Evolutionary conservation across 768 basidiomycete genomes (phyloP).

Genomic region (Amyloporia xantha): DNA sequence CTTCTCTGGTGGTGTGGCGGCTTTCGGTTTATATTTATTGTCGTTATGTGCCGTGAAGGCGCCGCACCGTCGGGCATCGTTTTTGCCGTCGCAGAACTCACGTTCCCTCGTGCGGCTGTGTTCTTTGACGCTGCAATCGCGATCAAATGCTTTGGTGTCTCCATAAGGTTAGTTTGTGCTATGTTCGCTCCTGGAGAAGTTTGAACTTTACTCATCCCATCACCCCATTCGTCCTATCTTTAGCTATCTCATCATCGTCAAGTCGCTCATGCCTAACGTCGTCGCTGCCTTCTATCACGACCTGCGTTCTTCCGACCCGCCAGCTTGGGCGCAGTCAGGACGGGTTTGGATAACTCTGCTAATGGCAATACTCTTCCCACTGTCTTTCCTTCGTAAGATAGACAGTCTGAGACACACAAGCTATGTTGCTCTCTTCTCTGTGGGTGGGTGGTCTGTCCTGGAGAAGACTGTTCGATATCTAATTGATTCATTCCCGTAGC

Average conservation of each 20-base stretch:
- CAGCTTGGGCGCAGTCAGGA: constrained; percentile 69
- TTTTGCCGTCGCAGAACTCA: constrained; percentile 80
- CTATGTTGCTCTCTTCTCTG: constrained; percentile 86
- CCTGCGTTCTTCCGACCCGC: constrained; percentile 60
- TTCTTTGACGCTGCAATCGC: constrained; percentile 95
- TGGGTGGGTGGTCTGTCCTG: constrained; percentile 46
- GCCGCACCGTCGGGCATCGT: constrained; percentile 70
- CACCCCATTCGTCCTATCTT: too few relatives aligned
- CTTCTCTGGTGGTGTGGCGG: constrained; percentile 69
- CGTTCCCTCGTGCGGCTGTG: constrained; percentile 81
- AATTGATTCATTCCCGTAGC: constrained; percentile 30
- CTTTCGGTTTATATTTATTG: constrained; percentile 86
- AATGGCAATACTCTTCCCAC: constrained; percentile 71
- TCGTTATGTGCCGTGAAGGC: constrained; percentile 76
- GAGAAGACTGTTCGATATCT: constrained; percentile 21
- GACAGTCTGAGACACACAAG: constrained; percentile 87
- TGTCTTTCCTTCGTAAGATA: constrained; percentile 76
- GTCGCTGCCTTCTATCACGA: constrained; percentile 78
- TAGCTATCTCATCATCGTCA: constrained; percentile 83
- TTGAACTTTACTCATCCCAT: neutral
- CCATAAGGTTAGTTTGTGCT: constrained; percentile 78
- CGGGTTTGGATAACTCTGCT: constrained; percentile 78
- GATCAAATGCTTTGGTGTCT: constrained; percentile 95
- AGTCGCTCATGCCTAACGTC: constrained; percentile 90
- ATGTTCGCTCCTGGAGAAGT: neutral